Conservation (phyloP, 2,329 filamentous ascomycete species). For the Phoma sp. region DNA sequence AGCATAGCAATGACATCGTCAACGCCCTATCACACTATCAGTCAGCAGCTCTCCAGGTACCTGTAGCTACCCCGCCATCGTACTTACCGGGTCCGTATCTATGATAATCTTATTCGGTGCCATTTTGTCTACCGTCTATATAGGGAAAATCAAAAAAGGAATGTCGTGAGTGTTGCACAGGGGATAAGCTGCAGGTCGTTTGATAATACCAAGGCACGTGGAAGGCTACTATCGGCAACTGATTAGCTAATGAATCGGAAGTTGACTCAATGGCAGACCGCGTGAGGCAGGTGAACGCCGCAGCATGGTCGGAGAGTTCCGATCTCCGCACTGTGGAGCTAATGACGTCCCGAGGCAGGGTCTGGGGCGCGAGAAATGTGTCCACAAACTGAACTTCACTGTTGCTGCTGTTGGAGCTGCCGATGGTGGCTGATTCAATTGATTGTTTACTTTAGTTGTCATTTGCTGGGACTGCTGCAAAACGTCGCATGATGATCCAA, state of each 20-base stretch:
- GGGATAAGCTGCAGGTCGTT: conserved; percentile 8
- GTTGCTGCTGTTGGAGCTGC: neutral
- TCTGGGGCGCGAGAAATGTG: conserved; percentile 5
- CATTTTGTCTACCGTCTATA: conserved; percentile 40
- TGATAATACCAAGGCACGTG: conserved; percentile 9
- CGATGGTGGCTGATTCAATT: neutral
- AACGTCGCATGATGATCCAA: conserved; percentile 13
- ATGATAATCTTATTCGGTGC: conserved; percentile 77
- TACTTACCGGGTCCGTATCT: conserved; percentile 86
- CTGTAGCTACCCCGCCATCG: conserved; percentile 15
- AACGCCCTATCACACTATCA: conserved; percentile 66
- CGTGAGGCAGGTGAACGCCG: conserved; percentile 25
- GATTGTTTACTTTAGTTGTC: neutral
- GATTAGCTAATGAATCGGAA: conserved; percentile 35
- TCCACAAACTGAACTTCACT: conserved; percentile 5
- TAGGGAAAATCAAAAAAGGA: neutral
- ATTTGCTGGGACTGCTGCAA: conserved; percentile 1
- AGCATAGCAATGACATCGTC: conserved; percentile 92
- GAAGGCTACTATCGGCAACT: conserved; percentile 16
- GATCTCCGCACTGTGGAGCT: conserved; percentile 24
- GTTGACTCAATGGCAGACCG: conserved; percentile 18
- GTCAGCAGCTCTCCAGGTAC: neutral
- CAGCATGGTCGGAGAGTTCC: conserved; percentile 22
- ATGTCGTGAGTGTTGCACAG: conserved; percentile 10
- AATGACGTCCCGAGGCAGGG: conserved; percentile 14